These are phyloP conservation scores for Galeopsis tetrahit DNA, from an alignment of 257 asterid genomes.

Conservation along the genomic window DNA sequence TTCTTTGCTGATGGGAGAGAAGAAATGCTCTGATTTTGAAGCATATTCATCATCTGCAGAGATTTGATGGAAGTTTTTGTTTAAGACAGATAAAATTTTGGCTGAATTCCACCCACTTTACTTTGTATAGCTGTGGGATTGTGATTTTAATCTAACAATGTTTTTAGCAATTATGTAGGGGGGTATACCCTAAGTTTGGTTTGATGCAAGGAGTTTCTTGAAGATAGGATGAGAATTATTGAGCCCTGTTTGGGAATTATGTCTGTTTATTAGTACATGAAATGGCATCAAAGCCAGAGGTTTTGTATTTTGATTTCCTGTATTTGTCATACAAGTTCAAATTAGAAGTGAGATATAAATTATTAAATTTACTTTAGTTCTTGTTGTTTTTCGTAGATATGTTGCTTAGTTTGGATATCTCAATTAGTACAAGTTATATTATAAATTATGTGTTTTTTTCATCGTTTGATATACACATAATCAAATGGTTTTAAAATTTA, in stretches of 20 bases:
- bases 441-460: no score
- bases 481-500: no score
- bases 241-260: conserved; percentile 10
- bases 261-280: background rate
- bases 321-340: background rate
- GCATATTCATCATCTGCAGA: conserved; percentile 21
- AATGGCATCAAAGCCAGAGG: background rate
- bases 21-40: conserved; percentile 54
- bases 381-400: background rate
- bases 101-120: background rate
- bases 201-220: conserved; percentile 11
- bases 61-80: conserved; percentile 15
- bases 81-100: conserved; percentile 16
- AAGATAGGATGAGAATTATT: conserved; percentile 19
- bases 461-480: no score
- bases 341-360: background rate
- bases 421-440: no score
- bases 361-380: background rate
- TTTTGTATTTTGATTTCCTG: background rate
- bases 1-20: conserved; percentile 44
- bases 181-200: background rate
- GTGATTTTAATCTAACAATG: conserved; percentile 4
- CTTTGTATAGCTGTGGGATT: conserved; percentile 33
- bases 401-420: no score
- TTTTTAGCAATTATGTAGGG: background rate